phyloP scores from a whole-genome alignment of 23 red algal species.

The Pyropia haitanensis region DNA sequence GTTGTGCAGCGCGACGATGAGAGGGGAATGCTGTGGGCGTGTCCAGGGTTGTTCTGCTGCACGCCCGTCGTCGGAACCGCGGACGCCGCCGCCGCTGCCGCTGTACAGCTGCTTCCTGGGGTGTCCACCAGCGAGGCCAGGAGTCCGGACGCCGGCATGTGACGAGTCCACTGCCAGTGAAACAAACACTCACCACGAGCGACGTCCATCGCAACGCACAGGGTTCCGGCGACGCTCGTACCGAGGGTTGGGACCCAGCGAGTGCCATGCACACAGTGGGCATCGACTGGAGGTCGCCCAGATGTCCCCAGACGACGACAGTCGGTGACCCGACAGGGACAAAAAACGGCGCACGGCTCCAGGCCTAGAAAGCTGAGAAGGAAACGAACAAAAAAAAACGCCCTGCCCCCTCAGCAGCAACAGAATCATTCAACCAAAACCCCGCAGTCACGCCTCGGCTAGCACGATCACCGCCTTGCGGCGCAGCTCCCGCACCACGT shows the following conservation, averaged over 20 bases:
- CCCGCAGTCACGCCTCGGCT: not conserved
- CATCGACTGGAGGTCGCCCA: not conserved
- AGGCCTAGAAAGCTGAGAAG: not conserved
- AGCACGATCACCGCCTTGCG: constrained; percentile 38
- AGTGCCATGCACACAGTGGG: not conserved
- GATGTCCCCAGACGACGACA: not conserved
- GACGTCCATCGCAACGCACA: not conserved
- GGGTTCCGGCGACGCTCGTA: not conserved
- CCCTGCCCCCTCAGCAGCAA: too few species aligned
- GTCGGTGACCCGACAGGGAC: not conserved
- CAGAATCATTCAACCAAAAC: too few species aligned
- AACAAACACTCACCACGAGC: too few species aligned
- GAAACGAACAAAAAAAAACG: not conserved
- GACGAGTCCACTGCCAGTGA: constrained; percentile 28
- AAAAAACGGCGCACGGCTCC: not conserved
- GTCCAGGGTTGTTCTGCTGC: too few species aligned
- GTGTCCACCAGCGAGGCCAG: too few species aligned
- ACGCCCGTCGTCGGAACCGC: too few species aligned
- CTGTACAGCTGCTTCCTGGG: too few species aligned
- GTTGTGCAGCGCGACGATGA: too few species aligned
- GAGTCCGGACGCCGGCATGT: not conserved
- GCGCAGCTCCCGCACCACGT: constrained; percentile 32
- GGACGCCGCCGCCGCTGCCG: too few species aligned
- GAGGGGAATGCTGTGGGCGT: too few species aligned
- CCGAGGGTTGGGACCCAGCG: not conserved